These are phyloP conservation scores for Chytriomyces sp. DNA, from an alignment of 192 early-diverging fungal species.

Conservation along the genomic window DNA sequence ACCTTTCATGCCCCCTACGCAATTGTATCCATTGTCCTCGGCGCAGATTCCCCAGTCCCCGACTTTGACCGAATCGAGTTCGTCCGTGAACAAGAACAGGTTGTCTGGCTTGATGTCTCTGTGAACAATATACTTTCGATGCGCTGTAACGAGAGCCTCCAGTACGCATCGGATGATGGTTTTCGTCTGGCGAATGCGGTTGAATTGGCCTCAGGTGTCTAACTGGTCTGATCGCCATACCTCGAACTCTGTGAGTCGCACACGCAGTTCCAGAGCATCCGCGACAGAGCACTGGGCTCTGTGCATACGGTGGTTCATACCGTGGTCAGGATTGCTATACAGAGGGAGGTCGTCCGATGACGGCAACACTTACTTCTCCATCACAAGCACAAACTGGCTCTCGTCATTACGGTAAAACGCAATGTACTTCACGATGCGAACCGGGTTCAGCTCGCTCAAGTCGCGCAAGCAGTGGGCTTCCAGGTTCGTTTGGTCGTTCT, in stretches of 20 bases:
- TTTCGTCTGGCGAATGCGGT: no score
- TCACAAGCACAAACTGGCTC: conserved; percentile 11
- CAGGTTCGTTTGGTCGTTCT: conserved; percentile 17
- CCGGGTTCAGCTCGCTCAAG: conserved; percentile 17
- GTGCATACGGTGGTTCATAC: neutral
- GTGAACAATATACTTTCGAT: conserved; percentile 24
- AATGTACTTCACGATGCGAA: conserved; percentile 21
- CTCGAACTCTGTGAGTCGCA: conserved; percentile 11
- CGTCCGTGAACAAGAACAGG: conserved; percentile 17
- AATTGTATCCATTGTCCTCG: conserved; percentile 24
- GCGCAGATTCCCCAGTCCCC: conserved; percentile 25
- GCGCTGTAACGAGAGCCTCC: conserved; percentile 19
- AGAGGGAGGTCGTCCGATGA: no score
- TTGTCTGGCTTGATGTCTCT: conserved; percentile 30
- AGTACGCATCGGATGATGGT: conserved; percentile 21
- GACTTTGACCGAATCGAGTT: conserved; percentile 16
- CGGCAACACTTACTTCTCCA: conserved; percentile 21
- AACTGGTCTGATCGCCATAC: no score
- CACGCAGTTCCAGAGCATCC: conserved; percentile 3
- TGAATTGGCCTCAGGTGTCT: no score
- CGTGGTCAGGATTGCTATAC: no score
- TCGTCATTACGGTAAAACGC: conserved; percentile 18
- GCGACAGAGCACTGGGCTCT: conserved; percentile 17
- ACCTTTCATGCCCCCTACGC: conserved; percentile 13
- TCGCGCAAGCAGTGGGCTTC: conserved; percentile 9